Evolutionary conservation across 2,329 filamentous ascomycete genomes (phyloP), one percentile per base, ranked within the genome.

Genomic region (Aspergillus udagawae): DNA sequence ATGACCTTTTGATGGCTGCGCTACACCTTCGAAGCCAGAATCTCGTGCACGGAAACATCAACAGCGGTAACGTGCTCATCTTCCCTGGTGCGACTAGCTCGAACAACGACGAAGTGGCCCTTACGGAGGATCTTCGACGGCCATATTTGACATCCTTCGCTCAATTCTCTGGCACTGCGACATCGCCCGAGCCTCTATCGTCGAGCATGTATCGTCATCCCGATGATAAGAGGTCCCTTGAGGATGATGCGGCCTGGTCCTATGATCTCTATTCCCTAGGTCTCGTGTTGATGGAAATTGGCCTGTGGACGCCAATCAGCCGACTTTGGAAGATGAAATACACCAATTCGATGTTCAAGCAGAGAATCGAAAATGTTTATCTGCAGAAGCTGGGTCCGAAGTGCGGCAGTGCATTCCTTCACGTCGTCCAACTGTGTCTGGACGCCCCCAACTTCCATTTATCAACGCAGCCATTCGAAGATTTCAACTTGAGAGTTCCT

Each of bases 321-420:
- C 82, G 83, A 56, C 69, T 87, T 21, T 87, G 83, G 82, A 88
- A 88, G 65, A 75, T 81, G 59, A 87, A 86, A 66, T 88, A 88
- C 67, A 81, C 80, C 25, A 78, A 83, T 21, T 73, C 77, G 20
- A 83, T 85, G 71, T 87, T 87, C 75, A 86, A 86, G 67, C 77
- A 83, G 51, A 77, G 84, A 41, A 77, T 88, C n/a, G 83, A 86
- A 67, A 83, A 82, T 62, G 79, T 86, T 1, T 87, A 85, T 65
- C 80, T 85, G 47, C 81, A 83, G 35, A 85, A 84, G 60, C 72
- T 88, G 32, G 83, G 81, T 2, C 80, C 82, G 0, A 87, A 85
- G 68, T 87, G 84, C 66, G 85, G 85, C n/a, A 83, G 78, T 41
- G 79, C 82, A 2, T 88, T 86, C 65, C 82, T 86, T 75, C 80